Evolutionary conservation across 2,329 filamentous ascomycete genomes (phyloP), one percentile per base, ranked within the genome.

Genomic region (Aspergillus puulaauensis): DNA sequence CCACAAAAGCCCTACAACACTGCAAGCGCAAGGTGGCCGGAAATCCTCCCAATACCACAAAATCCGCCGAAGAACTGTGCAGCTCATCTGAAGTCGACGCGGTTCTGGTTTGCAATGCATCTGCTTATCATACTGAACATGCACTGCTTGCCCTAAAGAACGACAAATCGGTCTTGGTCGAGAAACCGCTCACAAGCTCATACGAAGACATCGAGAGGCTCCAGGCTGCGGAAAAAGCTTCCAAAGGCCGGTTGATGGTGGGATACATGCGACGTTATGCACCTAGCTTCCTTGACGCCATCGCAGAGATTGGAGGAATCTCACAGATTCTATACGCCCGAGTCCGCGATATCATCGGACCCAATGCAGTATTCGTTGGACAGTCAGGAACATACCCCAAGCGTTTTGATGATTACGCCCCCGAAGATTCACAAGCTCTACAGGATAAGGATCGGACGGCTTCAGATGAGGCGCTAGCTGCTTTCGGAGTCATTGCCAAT

Each of bases 201-300:
- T 33, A 41, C 8, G 14, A 17, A 1, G 78, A 80, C 41, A 70
- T 77, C 0, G 68, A 81, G 33, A 60, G 66, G 0, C 76, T 87
- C 24, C 71, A 80, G 21, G 77, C 0, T 64, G 68, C 2, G 9
- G 52, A 48, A 21, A 54, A 21, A 7, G n/a, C 52, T 7, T 47
- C 52, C 6, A 54, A 54, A 7, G 82, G 78, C 0, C 73, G 67
- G 23, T 76, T 85, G 0, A 82, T 87, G 66, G 82, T 87, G 0
- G 84, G 83, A 2, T 83, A 83, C 57, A 86, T 86, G 83, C 73
- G 85, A 15, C 76, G 85, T 3, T 86, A 85, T 64, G 83, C 85
- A 0, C 66, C 78, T 0, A 75, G 77, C 0, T 86, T 86, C 61
- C 63, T 76, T 0, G 75, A 83, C 41, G 81, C 81, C 0, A 72